Evolutionary conservation across 768 basidiomycete species (phyloP), one percentile per base, ranked within the genome.

Genomic region (Tricholoma flavovirens): DNA sequence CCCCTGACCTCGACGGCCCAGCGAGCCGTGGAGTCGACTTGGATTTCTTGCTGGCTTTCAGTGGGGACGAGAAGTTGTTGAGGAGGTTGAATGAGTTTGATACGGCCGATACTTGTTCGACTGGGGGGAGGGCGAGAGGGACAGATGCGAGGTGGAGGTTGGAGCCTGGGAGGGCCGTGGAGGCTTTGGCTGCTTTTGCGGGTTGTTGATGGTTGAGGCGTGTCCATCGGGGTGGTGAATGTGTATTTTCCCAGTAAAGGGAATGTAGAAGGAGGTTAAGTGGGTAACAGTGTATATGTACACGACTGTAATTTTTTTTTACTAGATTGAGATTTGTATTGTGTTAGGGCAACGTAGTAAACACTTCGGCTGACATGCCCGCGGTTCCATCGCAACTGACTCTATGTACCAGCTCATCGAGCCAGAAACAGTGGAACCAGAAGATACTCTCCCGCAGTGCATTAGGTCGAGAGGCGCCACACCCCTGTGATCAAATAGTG

Each of bases 11-110:
- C 32, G 62, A 43, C 1, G 53, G 65, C 57, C 54, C 63, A 53
- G 70, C 54, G 46, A 67, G 68, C 54, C 58, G 70, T 32, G 67
- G 69, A 19, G 72, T 69, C 36, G 82, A 82, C 26, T 67, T 77
- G 40, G 79, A 83, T 56, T 84, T 87, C 55, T 73, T 88, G 54
- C 69, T 90, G 42, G 85, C 82, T 9, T 66, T 90, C 35, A 84
- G 87, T 52, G 78, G 81, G 49, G 91, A 93, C 68, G 89, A 93
- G 76, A 87, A 87, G 71, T 62, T 93, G 60, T 69, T 93, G 68
- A 78, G 84, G 61, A 72, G 90, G 63, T 64, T 93, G 72, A 88
- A 88, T 63, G 87, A 90, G 64, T 70, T 92, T 57, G 85, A 88
- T 43, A 74, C 78, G 33, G 79, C 84, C 10, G 86, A 88, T 76